Conservation (phyloP, 345 rosid species). For the Geranium rotundifolium region DNA sequence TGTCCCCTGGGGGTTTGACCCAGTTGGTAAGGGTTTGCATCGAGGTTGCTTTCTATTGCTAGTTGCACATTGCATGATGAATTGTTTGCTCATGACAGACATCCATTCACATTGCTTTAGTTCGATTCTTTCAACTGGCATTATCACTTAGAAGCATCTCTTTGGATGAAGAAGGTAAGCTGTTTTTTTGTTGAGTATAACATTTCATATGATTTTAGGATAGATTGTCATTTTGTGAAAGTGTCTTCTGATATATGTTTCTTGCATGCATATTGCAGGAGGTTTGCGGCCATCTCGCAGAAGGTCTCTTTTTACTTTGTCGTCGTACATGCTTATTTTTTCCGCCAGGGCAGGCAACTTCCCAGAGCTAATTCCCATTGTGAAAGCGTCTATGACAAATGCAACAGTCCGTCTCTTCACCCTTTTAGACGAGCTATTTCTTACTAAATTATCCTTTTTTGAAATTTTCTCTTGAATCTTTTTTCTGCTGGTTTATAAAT, state of each 20-base stretch:
- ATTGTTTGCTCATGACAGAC: slow-evolving; percentile 30
- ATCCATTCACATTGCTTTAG: slow-evolving; percentile 66
- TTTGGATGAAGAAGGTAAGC: slow-evolving; percentile 56
- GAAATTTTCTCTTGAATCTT: not conserved
- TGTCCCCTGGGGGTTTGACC: too few relatives aligned
- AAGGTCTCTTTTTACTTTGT: slow-evolving; percentile 78
- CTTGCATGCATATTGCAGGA: slow-evolving; percentile 36
- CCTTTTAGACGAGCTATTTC: not conserved
- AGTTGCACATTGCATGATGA: not conserved
- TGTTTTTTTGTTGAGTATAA: not conserved
- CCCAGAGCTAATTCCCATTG: slow-evolving; percentile 51
- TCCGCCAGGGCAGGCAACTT: slow-evolving; percentile 69
- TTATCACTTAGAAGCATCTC: slow-evolving; percentile 70
- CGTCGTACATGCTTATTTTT: slow-evolving; percentile 80
- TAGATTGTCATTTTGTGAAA: slow-evolving; percentile 1
- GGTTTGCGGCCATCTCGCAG: slow-evolving; percentile 63
- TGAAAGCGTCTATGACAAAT: slow-evolving; percentile 56
- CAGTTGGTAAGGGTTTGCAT: too few relatives aligned
- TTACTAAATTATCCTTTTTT: too few relatives aligned
- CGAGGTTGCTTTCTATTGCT: not conserved
- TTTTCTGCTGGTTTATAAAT: not conserved
- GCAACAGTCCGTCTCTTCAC: slow-evolving; percentile 39
- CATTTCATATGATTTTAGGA: not conserved
- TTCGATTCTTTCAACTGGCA: slow-evolving; percentile 79
- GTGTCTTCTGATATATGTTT: slow-evolving; percentile 6